These are phyloP conservation scores for Blakeslea trispora DNA, from an alignment of 371 early-diverging fungal genomes.

Conservation along the genomic window DNA sequence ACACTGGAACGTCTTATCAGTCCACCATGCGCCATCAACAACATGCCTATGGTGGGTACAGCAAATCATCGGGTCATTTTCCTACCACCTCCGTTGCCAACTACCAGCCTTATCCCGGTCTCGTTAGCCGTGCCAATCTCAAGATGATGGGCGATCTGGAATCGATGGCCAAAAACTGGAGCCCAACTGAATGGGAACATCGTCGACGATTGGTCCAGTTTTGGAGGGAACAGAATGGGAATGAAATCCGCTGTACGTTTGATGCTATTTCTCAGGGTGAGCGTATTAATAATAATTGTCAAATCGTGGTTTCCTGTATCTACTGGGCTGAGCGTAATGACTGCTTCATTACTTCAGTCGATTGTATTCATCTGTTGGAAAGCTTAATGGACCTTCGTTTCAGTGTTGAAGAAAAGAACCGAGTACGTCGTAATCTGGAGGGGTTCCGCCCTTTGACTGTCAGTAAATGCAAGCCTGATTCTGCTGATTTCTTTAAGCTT, in stretches of 20 bases:
- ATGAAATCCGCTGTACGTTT: constrained; percentile 67
- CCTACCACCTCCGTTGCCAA: constrained; percentile 26
- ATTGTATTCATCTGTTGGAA: constrained; percentile 78
- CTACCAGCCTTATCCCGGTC: constrained; percentile 55
- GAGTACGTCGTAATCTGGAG: constrained; percentile 83
- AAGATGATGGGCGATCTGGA: constrained; percentile 61
- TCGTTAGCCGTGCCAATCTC: constrained; percentile 66
- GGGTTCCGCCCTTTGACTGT: constrained; percentile 81
- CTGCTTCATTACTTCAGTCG: constrained; percentile 80
- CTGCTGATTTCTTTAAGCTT: constrained; percentile 75
- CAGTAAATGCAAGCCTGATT: constrained; percentile 73
- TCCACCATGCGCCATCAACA: neutral
- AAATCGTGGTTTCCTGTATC: constrained; percentile 69
- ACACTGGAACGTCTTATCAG: no score
- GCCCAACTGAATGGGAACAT: constrained; percentile 58
- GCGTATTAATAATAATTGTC: constrained; percentile 14
- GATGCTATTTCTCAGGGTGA: constrained; percentile 39
- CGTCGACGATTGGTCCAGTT: constrained; percentile 75
- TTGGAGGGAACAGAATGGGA: constrained; percentile 63
- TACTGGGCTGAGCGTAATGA: constrained; percentile 78
- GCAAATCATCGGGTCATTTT: constrained; percentile 12
- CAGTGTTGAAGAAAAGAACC: constrained; percentile 84
- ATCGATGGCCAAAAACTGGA: constrained; percentile 55
- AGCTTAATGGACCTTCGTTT: constrained; percentile 74
- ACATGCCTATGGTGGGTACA: constrained; percentile 2